Evolutionary conservation across 75 land plant species (phyloP).

Genomic region (Pseudotsuga menziesii): DNA sequence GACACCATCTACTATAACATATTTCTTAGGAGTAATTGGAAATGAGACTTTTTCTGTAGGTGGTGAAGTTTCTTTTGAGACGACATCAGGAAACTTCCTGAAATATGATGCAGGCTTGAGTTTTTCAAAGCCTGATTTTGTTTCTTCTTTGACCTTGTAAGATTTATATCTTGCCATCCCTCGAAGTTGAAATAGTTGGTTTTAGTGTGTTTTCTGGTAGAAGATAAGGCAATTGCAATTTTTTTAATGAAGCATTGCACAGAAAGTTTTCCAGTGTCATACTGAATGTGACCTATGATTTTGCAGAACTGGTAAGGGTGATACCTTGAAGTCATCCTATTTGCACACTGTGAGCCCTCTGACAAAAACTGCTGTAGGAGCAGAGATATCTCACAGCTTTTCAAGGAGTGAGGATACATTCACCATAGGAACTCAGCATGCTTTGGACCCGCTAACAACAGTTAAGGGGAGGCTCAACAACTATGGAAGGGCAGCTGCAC

Average conservation of each 20-base stretch:
- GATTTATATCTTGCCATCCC: slow-evolving; percentile 1
- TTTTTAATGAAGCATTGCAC: slow-evolving; percentile 7
- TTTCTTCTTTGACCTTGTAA: slow-evolving; percentile 57
- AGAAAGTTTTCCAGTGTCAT: slow-evolving; percentile 7
- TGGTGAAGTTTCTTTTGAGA: slow-evolving; percentile 53
- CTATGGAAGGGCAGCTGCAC: slow-evolving; percentile 40
- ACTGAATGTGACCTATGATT: background rate
- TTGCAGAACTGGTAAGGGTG: slow-evolving; percentile 45
- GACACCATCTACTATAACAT: slow-evolving; percentile 57
- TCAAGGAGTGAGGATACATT: slow-evolving; percentile 46
- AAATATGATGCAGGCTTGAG: slow-evolving; percentile 60
- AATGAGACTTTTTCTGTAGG: slow-evolving; percentile 35
- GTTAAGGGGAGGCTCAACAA: slow-evolving; percentile 39
- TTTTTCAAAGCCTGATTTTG: slow-evolving; percentile 42
- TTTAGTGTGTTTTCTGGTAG: background rate
- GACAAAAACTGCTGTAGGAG: slow-evolving; percentile 40
- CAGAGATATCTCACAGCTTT: slow-evolving; percentile 37
- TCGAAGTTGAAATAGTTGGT: background rate
- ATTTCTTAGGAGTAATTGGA: slow-evolving; percentile 50
- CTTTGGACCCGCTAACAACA: slow-evolving; percentile 34
- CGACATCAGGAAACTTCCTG: slow-evolving; percentile 38
- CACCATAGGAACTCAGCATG: slow-evolving; percentile 37
- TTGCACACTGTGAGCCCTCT: slow-evolving; percentile 24
- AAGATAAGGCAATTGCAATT: background rate
- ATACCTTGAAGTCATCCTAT: slow-evolving; percentile 47